These are phyloP conservation scores for Sugiyamaella floridensis DNA, from an alignment of 805 yeast species.

Conservation along the genomic window DNA sequence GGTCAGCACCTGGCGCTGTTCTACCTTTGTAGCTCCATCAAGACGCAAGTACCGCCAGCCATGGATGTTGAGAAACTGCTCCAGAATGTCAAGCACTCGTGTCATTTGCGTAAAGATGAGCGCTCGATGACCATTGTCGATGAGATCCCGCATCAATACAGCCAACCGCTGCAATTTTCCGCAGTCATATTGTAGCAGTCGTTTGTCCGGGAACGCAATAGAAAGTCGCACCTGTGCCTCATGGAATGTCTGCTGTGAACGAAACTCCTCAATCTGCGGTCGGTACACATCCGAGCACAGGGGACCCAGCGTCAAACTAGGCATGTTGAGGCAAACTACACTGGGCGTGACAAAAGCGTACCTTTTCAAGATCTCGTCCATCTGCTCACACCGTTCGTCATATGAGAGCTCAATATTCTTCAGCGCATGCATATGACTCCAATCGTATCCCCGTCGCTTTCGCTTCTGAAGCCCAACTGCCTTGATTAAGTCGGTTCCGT, in stretches of 20 bases:
- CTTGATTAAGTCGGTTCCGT: slow-evolving; percentile 48
- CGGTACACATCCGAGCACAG: neutral
- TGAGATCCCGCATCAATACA: slow-evolving; percentile 61
- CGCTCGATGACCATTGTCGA: slow-evolving; percentile 86
- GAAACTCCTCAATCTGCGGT: slow-evolving; percentile 4
- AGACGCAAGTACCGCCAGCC: slow-evolving; percentile 91
- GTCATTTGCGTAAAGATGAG: slow-evolving; percentile 98
- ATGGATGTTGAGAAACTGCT: slow-evolving; percentile 86
- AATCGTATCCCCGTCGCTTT: slow-evolving; percentile 14
- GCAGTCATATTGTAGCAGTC: slow-evolving; percentile 87
- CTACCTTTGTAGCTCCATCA: slow-evolving; percentile 96
- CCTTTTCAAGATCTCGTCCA: slow-evolving; percentile 15
- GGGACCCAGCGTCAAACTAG: slow-evolving; percentile 23
- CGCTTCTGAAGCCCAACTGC: slow-evolving; percentile 23
- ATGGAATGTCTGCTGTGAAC: slow-evolving; percentile 49
- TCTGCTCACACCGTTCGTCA: slow-evolving; percentile 9
- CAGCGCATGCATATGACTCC: slow-evolving; percentile 11
- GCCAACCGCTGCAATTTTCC: slow-evolving; percentile 91
- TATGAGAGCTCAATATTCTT: slow-evolving; percentile 17
- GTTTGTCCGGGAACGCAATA: slow-evolving; percentile 94
- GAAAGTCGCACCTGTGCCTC: slow-evolving; percentile 78
- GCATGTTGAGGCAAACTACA: slow-evolving; percentile 68
- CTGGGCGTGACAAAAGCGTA: slow-evolving; percentile 85
- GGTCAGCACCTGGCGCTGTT: slow-evolving; percentile 90
- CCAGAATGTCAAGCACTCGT: slow-evolving; percentile 85